Conservation (phyloP, 1,284 basidiomycete species). For the Pholiota adiposa region DNA sequence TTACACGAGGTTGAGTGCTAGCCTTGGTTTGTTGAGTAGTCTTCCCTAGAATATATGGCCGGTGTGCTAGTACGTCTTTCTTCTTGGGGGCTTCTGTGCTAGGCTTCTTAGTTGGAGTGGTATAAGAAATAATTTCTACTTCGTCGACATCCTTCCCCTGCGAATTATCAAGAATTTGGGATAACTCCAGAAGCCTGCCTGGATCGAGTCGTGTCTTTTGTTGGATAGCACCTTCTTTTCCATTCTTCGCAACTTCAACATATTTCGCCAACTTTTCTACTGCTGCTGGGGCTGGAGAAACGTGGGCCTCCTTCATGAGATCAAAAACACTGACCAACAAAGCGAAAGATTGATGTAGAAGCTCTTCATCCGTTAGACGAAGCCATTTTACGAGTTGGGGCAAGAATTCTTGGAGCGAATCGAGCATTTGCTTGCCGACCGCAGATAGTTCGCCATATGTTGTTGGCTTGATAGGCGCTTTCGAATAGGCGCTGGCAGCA, state of each 20-base stretch:
- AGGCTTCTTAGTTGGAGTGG: slow-evolving; percentile 19
- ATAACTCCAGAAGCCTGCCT: slow-evolving; percentile 58
- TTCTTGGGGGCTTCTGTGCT: slow-evolving; percentile 8
- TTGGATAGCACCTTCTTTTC: slow-evolving; percentile 35
- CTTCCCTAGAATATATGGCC: slow-evolving; percentile 21
- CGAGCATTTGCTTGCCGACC: slow-evolving; percentile 75
- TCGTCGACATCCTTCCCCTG: slow-evolving; percentile 52
- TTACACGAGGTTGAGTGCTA: background rate
- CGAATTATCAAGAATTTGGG: slow-evolving; percentile 60
- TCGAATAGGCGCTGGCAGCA: slow-evolving; percentile 49
- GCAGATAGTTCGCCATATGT: slow-evolving; percentile 46
- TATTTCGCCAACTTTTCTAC: slow-evolving; percentile 63
- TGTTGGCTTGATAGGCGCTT: slow-evolving; percentile 20
- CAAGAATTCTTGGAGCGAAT: slow-evolving; percentile 78
- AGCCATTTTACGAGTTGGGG: slow-evolving; percentile 84
- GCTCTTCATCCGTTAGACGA: slow-evolving; percentile 87
- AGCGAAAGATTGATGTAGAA: slow-evolving; percentile 86
- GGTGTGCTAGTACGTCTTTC: slow-evolving; percentile 8
- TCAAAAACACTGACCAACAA: slow-evolving; percentile 79
- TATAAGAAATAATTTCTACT: slow-evolving; percentile 38
- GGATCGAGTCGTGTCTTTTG: slow-evolving; percentile 55
- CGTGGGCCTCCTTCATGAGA: slow-evolving; percentile 62
- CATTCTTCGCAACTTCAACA: slow-evolving; percentile 59
- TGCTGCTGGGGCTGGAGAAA: slow-evolving; percentile 53
- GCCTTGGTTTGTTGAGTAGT: slow-evolving; percentile 4